Evolutionary conservation across 2,329 filamentous ascomycete species (phyloP), one percentile per base, ranked within the genome.

Genomic region (Didymella keratinophila): DNA sequence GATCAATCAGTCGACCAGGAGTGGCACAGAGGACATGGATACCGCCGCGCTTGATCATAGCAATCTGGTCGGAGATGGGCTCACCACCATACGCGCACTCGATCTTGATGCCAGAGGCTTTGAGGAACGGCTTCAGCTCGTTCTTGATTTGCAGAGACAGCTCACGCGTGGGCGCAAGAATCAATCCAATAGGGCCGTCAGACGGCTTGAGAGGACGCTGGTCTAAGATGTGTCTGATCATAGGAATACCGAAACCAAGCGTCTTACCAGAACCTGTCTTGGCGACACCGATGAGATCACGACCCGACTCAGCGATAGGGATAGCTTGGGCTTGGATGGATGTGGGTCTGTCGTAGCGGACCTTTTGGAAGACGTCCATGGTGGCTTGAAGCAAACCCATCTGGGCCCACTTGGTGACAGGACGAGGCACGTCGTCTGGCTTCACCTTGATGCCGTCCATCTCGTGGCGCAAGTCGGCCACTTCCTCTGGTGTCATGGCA

Each of bases 191-290:
- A 0, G 95, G 92, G 0, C 95, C 95, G 73, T 99, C 95, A 62
- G 89, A 88, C 42, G 90, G 87, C 69, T 90, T 91, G 18, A 97
- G 81, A 0, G 90, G 88, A 48, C 87, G 84, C 74, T 99, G 95
- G 71, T 98, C 95, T 77, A 94, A 95, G 79, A 98, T 97, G 75
- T 99, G 95, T 55, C 95, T 88, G 76, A 99, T 97, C 92, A 98
- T 97, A 36, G 95, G 95, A 43, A 99, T 85, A 28, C 97, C 80
- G 74, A 98, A 99, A 6, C 95, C 95, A 69, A 98, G 88, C 0
- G 95, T 99, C 81, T 99, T 99, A 75, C 95, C 95, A 25, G 95
- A 98, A 5, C 95, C 95, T 25, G 95, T 99, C 81, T 98, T 98
- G 18, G 95, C 95, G 52, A 99, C 93, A 65, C 93, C 95, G 63